Evolutionary conservation across 805 yeast genomes (phyloP), one percentile per base, ranked within the genome.

Genomic region (Spathaspora sp.): DNA sequence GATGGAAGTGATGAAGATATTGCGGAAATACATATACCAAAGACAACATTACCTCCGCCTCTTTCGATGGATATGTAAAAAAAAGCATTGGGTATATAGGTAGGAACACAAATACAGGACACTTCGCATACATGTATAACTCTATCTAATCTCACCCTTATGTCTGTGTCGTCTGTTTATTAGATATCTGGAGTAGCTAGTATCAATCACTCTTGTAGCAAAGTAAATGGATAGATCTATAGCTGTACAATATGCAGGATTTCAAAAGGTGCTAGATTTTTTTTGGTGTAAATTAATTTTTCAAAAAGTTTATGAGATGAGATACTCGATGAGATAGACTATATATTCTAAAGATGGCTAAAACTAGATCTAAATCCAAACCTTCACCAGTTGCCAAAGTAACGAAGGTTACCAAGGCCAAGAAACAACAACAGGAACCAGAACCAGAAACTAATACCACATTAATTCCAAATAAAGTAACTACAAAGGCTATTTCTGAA

Each of bases 401-500:
- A 42, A 76, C 89, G 11, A 49, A 51, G 19, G 32, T 47, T 4
- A 42, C 48, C 31, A 55, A 49, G 40, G 26, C 53, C 17, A 43
- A 26, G 9, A 44, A 47, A 46, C 47, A 38, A 46, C 47, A 38
- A 44, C 31, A 45, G 19, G 35, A 46, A 19, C 49, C 45, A 43
- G 28, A 46, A 19, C 20, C 47, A 40, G 29, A 19, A 3, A 39
- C 42, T 45, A 42, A 47, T 45, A n/a, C 35, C 5, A 43, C 55
- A n/a, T 45, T 60, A n/a, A 56, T 67, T 10, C 52, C 67, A 28
- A 50, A 55, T 14, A 62, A 62, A 50, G 60, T 63, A 9, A 60
- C 64, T 46, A 43, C 51, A 26, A 80, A 80, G 55, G 92, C 93
- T 11, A 66, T 87, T 45, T 61, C 70, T 16, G 96, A 90, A 58